These are phyloP conservation scores for Croton setiger DNA, from an alignment of 441 rosid species.

Conservation along the genomic window DNA sequence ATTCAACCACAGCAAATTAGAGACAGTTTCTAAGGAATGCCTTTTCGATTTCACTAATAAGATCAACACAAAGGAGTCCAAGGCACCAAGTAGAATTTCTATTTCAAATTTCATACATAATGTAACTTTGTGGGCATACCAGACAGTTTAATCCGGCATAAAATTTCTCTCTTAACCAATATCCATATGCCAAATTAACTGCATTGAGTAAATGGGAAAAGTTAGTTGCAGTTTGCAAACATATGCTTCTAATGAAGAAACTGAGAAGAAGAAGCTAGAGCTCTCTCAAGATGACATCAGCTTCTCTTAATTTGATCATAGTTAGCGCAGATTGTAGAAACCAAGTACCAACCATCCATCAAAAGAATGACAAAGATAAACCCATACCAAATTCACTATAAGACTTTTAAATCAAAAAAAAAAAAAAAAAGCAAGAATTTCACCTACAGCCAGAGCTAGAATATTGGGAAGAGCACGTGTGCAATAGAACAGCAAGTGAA, in stretches of 20 bases:
- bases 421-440: conserved; percentile 30
- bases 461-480: conserved; percentile 91
- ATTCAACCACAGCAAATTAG: background rate
- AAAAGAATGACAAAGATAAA: background rate
- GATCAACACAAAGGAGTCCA: background rate
- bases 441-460: conserved; percentile 84
- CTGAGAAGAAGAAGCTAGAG: background rate
- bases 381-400: background rate
- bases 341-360: background rate
- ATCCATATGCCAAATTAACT: conserved; percentile 84
- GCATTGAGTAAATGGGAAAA: conserved; percentile 30
- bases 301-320: background rate
- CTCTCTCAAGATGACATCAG: background rate
- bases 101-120: background rate
- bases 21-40: background rate
- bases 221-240: conserved; percentile 20
- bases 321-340: background rate
- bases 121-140: conserved; percentile 40
- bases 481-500: conserved; percentile 92
- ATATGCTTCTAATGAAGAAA: background rate
- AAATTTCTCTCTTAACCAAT: conserved; percentile 60
- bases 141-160: conserved; percentile 72
- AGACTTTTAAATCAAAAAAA: background rate
- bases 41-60: background rate
- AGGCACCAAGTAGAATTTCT: background rate